A percentile compares a stretch with the other conserved stretches of the same genome.
These are phyloP conservation scores for Candida nanaspora DNA, from an alignment of 805 yeast genomes.

Conservation along the genomic window DNA sequence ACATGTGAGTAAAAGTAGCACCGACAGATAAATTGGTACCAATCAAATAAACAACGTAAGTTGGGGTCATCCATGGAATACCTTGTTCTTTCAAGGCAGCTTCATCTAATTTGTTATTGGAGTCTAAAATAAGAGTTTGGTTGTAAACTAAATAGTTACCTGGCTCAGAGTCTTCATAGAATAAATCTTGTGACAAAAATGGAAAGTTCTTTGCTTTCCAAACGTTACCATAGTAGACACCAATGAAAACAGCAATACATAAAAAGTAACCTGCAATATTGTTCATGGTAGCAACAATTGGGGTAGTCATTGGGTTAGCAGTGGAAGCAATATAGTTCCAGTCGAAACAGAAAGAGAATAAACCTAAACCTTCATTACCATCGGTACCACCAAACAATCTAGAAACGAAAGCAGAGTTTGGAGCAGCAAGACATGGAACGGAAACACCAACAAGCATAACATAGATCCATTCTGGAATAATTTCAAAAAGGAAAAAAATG, in stretches of 20 bases:
- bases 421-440: conserved; percentile 23
- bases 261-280: conserved; percentile 23
- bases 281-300: conserved; percentile 21
- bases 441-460: conserved; percentile 23
- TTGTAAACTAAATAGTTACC: conserved; percentile 20
- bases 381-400: conserved; percentile 26
- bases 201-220: conserved; percentile 28
- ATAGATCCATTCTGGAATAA: conserved; percentile 26
- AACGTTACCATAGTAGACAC: conserved; percentile 26
- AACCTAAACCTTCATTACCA: conserved; percentile 27
- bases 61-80: conserved; percentile 24
- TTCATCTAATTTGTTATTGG: conserved; percentile 13
- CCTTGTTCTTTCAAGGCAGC: conserved; percentile 20
- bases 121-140: conserved; percentile 21
- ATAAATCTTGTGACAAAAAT: conserved; percentile 25
- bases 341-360: conserved; percentile 23
- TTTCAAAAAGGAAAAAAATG: conserved; percentile 21
- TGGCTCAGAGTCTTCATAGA: conserved; percentile 16
- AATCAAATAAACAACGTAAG: conserved; percentile 23
- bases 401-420: conserved; percentile 19
- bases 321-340: conserved; percentile 26
- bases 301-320: conserved; percentile 22
- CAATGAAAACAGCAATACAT: conserved; percentile 18
- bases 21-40: conserved; percentile 26
- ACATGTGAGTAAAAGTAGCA: conserved; percentile 26